phyloP scores from a whole-genome alignment of 805 yeast species.

The Ogataea chonburiensis region DNA sequence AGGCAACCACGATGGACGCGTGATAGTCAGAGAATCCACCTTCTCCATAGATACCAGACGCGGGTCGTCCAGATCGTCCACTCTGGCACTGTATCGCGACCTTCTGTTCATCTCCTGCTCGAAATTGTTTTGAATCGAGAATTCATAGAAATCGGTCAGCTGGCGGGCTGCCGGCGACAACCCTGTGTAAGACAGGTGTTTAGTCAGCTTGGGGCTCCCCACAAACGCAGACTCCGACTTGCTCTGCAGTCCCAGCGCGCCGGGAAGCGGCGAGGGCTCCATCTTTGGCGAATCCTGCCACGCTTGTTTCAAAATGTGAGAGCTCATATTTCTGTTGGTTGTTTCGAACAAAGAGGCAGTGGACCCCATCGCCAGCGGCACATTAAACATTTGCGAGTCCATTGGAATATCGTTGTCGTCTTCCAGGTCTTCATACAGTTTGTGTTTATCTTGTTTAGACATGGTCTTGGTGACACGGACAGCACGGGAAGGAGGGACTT shows the following conservation, averaged over 20 bases:
- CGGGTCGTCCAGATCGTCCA: constrained; percentile 54
- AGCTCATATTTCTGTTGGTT: constrained; percentile 18
- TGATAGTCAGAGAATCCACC: constrained; percentile 49
- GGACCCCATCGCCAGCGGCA: constrained; percentile 45
- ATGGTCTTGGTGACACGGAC: constrained; percentile 14
- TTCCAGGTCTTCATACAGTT: constrained; percentile 32
- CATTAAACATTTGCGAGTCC: constrained; percentile 48
- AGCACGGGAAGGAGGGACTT: constrained; percentile 8
- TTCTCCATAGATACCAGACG: constrained; percentile 61
- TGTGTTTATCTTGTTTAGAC: constrained; percentile 28
- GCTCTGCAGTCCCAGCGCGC: constrained; percentile 23
- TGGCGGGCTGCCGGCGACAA: constrained; percentile 39
- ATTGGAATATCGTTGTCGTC: constrained; percentile 39
- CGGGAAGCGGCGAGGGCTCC: constrained; percentile 52
- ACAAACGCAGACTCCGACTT: constrained; percentile 9
- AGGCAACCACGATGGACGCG: constrained; percentile 72
- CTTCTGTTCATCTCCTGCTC: constrained; percentile 39
- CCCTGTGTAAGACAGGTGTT: constrained; percentile 28
- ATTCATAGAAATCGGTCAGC: constrained; percentile 42
- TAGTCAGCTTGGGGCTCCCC: constrained; percentile 25
- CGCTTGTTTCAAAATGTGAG: constrained; percentile 27
- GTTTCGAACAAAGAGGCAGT: constrained; percentile 31
- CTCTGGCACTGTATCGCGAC: constrained; percentile 33
- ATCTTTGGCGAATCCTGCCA: constrained; percentile 33
- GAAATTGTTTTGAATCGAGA: constrained; percentile 36